Base-by-base conservation (phyloP, 2,329 filamentous ascomycete species). In the Lasiodiplodia hormozganensis region DNA sequence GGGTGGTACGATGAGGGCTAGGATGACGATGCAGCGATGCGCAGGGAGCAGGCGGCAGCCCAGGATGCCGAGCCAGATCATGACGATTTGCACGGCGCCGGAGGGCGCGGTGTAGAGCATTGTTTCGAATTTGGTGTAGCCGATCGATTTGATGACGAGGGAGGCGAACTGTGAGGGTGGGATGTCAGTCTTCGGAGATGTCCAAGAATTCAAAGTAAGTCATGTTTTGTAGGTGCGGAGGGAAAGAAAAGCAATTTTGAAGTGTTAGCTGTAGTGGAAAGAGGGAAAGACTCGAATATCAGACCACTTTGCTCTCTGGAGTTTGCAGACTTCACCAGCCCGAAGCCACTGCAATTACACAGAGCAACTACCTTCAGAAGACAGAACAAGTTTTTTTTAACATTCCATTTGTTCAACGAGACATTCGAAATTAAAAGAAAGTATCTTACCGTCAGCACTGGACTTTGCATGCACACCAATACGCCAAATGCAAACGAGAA, bases 41-140 rank as follows among this genome's bases (percentile, higher is more conserved):
- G 76, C 75, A 0, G 82, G 83, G 49, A 82, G 79, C 3, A 83
- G 23, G 31, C 72, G 72, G 67, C 78, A 83, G 0, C 77, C 78
- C 6, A 77, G 68, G 16, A 83, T 77, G 14, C 81, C 82, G 25
- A 85, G 74, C 83, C 84, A 85, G 43, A 86, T 72, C 58, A 83
- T 75, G 1, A 76, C 67, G 25, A 86, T 78, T 70, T 85, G 81
- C 1, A 85, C 78, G 0, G 83, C 84, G 0, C 84, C 84, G 0
- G 83, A 85, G 0, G 84, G 84, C 0, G 82, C 79, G 4, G 78
- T 81, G 72, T 83, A 83, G 0, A 86, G 77, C 75, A 86, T 79
- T 1, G 84, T 86, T 23, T 84, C 73, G 18, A 78, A 79, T 21
- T 80, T 77, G 53, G 77, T 74, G 72, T 84, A 85, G 1, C 83